Percentiles rank a stretch among this genome's conserved stretches.
Conservation (phyloP, 2,329 filamentous ascomycete species). For the Aspergillus sclerotialis region DNA sequence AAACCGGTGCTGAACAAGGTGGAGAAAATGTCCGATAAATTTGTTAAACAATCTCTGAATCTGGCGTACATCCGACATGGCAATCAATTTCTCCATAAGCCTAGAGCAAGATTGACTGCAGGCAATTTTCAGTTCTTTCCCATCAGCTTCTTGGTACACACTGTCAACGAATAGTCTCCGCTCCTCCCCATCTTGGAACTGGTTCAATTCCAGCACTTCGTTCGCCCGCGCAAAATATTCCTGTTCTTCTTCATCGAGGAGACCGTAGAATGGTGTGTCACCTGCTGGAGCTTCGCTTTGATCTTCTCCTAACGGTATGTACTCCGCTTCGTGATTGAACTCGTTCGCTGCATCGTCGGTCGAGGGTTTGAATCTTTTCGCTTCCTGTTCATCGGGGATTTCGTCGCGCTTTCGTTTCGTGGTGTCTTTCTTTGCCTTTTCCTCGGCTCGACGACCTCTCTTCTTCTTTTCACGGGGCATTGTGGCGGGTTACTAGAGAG, state of each 20-base stretch:
- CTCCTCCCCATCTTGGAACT: conserved; percentile 72
- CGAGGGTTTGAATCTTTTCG: conserved; percentile 34
- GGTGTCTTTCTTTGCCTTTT: conserved; percentile 32
- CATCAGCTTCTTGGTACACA: conserved; percentile 77
- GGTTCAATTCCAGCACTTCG: conserved; percentile 81
- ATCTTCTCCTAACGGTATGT: conserved; percentile 28
- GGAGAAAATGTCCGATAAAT: conserved; percentile 79
- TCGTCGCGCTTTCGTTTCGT: conserved; percentile 32
- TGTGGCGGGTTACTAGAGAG: conserved; percentile 6
- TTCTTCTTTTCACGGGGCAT: conserved; percentile 45
- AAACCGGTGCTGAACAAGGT: conserved; percentile 89
- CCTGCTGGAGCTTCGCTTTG: conserved; percentile 21
- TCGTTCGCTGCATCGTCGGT: conserved; percentile 14
- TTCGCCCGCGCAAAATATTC: conserved; percentile 91
- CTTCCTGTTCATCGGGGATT: conserved; percentile 20
- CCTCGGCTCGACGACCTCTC: conserved; percentile 38
- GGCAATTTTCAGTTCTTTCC: conserved; percentile 92
- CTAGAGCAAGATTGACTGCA: conserved; percentile 94
- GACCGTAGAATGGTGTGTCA: conserved; percentile 79
- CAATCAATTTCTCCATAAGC: conserved; percentile 83
- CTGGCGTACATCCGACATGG: conserved; percentile 69
- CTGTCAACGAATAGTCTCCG: conserved; percentile 66
- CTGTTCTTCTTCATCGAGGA: conserved; percentile 87
- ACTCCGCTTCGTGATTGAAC: conserved; percentile 23
- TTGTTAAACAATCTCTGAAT: conserved; percentile 81